phyloP scores from a whole-genome alignment of 305 asterid species.

The Solanum chacoense region DNA sequence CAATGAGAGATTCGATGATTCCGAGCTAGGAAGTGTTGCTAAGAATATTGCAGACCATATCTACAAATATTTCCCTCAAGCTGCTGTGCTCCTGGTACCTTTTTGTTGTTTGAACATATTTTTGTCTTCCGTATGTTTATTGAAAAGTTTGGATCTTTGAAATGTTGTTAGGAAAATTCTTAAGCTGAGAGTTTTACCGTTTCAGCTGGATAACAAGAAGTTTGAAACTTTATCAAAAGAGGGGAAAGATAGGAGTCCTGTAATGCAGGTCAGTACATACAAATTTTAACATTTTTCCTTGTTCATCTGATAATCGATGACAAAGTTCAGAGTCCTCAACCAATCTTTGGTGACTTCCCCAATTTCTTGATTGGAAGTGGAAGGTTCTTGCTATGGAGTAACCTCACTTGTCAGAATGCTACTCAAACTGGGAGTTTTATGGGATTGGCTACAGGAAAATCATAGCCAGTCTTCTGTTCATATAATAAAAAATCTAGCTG shows the following conservation, averaged over 20 bases:
- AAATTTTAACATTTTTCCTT: neutral
- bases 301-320: neutral
- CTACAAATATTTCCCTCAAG: constrained; percentile 65
- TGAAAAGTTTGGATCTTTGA: neutral
- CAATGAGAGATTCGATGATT: constrained; percentile 60
- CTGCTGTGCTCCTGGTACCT: constrained; percentile 73
- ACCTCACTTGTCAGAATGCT: neutral
- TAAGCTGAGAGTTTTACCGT: constrained; percentile 11
- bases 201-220: constrained; percentile 72
- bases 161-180: neutral
- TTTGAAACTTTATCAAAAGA: constrained; percentile 49
- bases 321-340: neutral
- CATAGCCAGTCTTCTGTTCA: neutral
- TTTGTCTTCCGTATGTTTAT: neutral
- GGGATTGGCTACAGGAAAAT: neutral
- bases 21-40: constrained; percentile 54
- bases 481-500: neutral
- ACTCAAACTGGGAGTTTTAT: neutral
- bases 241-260: neutral
- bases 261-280: neutral
- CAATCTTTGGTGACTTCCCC: neutral
- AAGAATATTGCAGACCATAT: constrained; percentile 90
- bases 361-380: neutral
- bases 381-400: neutral
- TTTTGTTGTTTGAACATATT: neutral